A percentile compares a stretch with the other conserved stretches of the same genome.
phyloP scores from a whole-genome alignment of 257 asterid genomes.

The Ehretia macrophylla region DNA sequence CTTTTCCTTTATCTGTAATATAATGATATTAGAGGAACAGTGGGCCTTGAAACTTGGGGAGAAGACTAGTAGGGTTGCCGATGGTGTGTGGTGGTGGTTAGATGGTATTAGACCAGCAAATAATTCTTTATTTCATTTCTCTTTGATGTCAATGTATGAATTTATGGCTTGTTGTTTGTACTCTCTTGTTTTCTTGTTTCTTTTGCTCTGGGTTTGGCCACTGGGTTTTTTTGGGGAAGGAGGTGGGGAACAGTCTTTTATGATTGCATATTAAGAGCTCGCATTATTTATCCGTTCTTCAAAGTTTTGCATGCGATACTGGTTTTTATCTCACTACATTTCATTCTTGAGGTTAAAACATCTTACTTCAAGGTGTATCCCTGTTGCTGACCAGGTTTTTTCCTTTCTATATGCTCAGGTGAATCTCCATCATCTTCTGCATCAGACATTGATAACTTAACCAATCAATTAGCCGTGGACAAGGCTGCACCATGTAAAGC shows the following conservation, averaged over 20 bases:
- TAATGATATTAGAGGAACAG: too few relatives aligned
- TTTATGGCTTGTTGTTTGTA: too few relatives aligned
- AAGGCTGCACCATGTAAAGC: slow-evolving; percentile 52
- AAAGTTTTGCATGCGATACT: too few relatives aligned
- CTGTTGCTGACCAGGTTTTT: background rate
- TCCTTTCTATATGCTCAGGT: slow-evolving; percentile 44
- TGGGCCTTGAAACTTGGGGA: too few relatives aligned
- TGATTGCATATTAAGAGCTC: too few relatives aligned
- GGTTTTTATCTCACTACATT: too few relatives aligned
- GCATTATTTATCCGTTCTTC: too few relatives aligned
- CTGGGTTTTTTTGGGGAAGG: too few relatives aligned
- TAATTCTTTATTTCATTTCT: background rate
- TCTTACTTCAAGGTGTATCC: background rate
- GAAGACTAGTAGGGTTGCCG: background rate
- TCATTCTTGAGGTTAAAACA: background rate
- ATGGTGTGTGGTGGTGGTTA: background rate
- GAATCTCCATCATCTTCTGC: slow-evolving; percentile 98
- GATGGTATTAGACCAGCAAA: background rate
- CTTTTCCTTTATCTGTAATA: background rate
- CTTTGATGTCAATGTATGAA: background rate
- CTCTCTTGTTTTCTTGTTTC: too few relatives aligned
- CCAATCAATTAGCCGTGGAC: slow-evolving; percentile 57
- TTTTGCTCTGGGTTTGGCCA: too few relatives aligned
- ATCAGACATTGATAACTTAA: slow-evolving; percentile 84
- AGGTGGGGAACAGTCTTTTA: too few relatives aligned